Base-by-base conservation (phyloP, 345 rosid species). In the Boechera divaricarpa region DNA sequence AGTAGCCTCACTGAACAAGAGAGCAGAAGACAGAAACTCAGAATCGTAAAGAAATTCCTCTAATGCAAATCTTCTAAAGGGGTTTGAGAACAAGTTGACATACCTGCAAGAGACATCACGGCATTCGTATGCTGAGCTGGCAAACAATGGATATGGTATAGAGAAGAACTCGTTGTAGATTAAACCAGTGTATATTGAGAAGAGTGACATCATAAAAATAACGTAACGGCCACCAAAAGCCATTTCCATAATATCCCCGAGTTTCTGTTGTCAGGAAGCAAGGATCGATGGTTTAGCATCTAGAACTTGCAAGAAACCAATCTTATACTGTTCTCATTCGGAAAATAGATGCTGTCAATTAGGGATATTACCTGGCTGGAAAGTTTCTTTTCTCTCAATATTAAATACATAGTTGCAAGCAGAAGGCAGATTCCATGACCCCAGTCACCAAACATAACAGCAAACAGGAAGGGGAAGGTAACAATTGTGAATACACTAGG, bases 391-490 rank as follows among this genome's bases (percentile, higher is more conserved):
- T 96, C 99, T 83, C 88, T 83, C 76, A 85, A 29, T 38, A 96
- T 66, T 68, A 86, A 83, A 77, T 76, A 74, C 81, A 89, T 80
- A 33, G 96, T 78, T 58, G 84, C 94, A 71, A 96, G 96, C 72
- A 96, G 85, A 81, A 96, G 67, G 80, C 99, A 96, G 73, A 96
- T 91, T 80, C 99, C 99, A 83, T 92, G 99, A 2, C 99, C 99
- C 99, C 98, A 95, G 72, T 95, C 99, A 79, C 99, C 99, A 85
- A 95, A 92, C 99, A 95, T 95, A 80, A 92, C 93, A 45, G 99
- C 99, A 70, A 95, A 95, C 61, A 96, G 96, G 81, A 96, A 96
- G 35, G 99, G 98, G 74, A 96, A 96, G 67, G 98, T 93, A 73
- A 91, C 79, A 44, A 96, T 78, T n/a, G 99, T 95, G 81, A 32